Percentiles rank a stretch among this genome's conserved stretches.
phyloP scores from a whole-genome alignment of 306 rosid genomes.

The Ammopiptanthus mongolicus region DNA sequence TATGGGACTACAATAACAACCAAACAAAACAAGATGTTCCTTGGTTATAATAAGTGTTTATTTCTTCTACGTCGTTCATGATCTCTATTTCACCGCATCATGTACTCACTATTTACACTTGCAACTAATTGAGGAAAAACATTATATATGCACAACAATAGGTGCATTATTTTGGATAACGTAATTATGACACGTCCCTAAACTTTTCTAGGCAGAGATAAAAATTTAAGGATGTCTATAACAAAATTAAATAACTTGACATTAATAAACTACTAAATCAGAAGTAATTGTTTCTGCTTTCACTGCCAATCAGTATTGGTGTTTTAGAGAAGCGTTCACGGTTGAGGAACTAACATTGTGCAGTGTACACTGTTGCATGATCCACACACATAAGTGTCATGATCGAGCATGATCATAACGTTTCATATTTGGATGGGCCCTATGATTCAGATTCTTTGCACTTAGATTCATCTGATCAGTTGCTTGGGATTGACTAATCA shows the following conservation, averaged over 20 bases:
- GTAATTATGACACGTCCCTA: neutral
- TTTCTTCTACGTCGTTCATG: too few species aligned
- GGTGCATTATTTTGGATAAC: neutral
- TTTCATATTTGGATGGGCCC: slow-evolving; percentile 18
- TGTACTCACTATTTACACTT: neutral
- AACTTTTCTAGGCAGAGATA: neutral
- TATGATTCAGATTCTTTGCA: slow-evolving; percentile 26
- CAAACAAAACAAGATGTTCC: neutral
- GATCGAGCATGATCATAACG: slow-evolving; percentile 9
- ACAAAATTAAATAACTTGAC: neutral
- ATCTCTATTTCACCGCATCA: too few species aligned
- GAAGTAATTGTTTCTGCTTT: neutral
- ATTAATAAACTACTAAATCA: neutral
- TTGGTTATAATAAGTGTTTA: too few species aligned
- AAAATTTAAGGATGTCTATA: neutral
- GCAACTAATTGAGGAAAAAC: neutral
- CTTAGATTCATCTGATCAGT: slow-evolving; percentile 35
- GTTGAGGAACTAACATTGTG: neutral
- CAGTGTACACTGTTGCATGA: neutral
- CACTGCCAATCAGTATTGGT: neutral
- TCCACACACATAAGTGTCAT: neutral
- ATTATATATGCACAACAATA: neutral
- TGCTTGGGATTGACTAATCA: slow-evolving; percentile 44
- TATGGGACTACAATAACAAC: too few species aligned
- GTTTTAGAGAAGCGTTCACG: neutral